Conservation (phyloP, 768 basidiomycete species). For the Mycena albidolilacea region DNA sequence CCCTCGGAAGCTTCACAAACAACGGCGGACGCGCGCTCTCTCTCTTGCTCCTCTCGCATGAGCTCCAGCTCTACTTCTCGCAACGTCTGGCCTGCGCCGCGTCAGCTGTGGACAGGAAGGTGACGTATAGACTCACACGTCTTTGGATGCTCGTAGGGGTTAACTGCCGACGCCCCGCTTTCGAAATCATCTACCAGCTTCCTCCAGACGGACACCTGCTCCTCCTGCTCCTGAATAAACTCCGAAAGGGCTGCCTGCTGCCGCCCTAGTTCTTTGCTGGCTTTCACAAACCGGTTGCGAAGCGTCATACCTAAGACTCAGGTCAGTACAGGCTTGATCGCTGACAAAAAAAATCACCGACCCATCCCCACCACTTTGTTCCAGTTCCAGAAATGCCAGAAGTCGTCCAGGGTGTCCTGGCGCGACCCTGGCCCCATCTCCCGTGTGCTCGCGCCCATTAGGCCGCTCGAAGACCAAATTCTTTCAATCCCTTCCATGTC, state of each 20-base stretch:
- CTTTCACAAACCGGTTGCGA: not conserved
- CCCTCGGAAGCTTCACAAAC: not conserved
- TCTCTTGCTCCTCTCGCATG: not conserved
- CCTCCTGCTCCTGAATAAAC: not conserved
- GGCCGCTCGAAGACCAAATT: not conserved
- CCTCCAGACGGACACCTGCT: not conserved
- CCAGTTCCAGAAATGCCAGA: not conserved
- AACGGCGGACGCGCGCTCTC: not conserved
- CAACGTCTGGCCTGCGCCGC: not conserved
- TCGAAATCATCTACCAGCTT: not conserved
- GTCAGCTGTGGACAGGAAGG: not conserved
- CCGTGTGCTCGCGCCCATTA: not conserved
- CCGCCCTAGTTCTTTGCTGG: not conserved
- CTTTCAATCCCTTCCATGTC: not conserved
- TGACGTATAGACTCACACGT: not conserved
- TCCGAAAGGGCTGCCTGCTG: not conserved
- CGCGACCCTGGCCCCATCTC: conserved; percentile 3
- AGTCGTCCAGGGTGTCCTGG: not conserved
- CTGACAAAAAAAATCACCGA: not conserved
- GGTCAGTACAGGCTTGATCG: not conserved
- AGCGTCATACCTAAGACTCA: not conserved
- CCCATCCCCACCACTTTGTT: not conserved
- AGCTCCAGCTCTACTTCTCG: not conserved
- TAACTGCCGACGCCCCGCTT: not conserved
- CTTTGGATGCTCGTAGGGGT: not conserved